phyloP scores from a whole-genome alignment of 1,139 yeast species.

The Hansenula anomala region DNA sequence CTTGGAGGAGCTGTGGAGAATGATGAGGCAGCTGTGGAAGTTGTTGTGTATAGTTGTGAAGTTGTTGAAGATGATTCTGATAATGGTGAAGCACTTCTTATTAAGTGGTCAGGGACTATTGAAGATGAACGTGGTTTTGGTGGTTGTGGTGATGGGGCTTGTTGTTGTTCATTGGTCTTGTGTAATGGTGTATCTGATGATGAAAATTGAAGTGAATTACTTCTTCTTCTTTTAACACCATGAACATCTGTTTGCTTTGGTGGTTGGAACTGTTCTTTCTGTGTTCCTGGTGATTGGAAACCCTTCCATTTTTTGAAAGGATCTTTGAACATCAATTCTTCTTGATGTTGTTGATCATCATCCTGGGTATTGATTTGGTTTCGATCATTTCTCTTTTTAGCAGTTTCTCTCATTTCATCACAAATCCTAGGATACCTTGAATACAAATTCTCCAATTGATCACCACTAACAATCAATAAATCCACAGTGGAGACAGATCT shows the following conservation, averaged over 20 bases:
- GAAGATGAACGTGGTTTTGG: not conserved
- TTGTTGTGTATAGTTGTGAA: not conserved
- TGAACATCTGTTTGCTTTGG: not conserved
- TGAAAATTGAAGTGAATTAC: not conserved
- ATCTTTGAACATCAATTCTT: slow-evolving; percentile 1
- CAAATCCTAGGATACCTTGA: slow-evolving; percentile 51
- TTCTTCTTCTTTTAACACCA: slow-evolving; percentile 1
- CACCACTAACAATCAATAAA: slow-evolving; percentile 52
- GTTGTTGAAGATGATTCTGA: not conserved
- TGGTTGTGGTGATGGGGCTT: not conserved
- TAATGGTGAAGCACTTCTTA: slow-evolving; percentile 7
- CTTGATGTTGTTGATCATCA: not conserved
- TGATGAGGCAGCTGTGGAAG: not conserved
- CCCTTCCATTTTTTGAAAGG: slow-evolving; percentile 22
- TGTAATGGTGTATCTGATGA: not conserved
- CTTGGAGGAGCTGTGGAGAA: slow-evolving; percentile 2
- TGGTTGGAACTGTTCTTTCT: slow-evolving; percentile 6
- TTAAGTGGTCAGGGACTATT: slow-evolving; percentile 2
- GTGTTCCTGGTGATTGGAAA: slow-evolving; percentile 7
- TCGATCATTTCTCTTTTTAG: slow-evolving; percentile 39
- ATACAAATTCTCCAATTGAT: slow-evolving; percentile 48
- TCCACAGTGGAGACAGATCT: slow-evolving; percentile 58
- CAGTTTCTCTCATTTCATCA: slow-evolving; percentile 57
- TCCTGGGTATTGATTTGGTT: slow-evolving; percentile 13
- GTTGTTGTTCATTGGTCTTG: not conserved